Conservation (phyloP, 805 yeast genomes). For the Candida pini region DNA sequence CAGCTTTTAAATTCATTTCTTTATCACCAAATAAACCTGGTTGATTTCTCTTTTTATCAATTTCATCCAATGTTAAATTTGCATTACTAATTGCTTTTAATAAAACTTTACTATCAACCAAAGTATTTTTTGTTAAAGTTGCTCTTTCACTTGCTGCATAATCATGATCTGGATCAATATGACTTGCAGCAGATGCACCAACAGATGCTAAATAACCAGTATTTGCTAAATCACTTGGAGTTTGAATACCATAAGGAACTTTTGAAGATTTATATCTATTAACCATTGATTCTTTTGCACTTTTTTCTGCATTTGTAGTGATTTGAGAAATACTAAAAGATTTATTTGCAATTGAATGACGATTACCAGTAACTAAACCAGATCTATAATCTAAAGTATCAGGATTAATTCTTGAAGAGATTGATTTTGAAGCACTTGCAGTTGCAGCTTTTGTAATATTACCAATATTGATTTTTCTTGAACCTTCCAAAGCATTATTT, state of each 20-base stretch:
- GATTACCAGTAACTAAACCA: slow-evolving; percentile 25
- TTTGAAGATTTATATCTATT: slow-evolving; percentile 21
- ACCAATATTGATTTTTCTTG: slow-evolving; percentile 27
- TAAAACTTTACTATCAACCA: slow-evolving; percentile 39
- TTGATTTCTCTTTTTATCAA: slow-evolving; percentile 22
- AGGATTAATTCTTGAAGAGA: slow-evolving; percentile 43
- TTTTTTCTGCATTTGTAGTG: slow-evolving; percentile 38
- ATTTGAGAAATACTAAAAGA: slow-evolving; percentile 49
- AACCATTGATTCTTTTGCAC: slow-evolving; percentile 27
- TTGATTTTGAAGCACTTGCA: slow-evolving; percentile 36
- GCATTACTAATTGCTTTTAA: slow-evolving; percentile 50
- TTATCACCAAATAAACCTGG: slow-evolving; percentile 23
- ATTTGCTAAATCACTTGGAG: slow-evolving; percentile 35
- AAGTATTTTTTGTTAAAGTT: slow-evolving; percentile 30
- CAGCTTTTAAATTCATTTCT: slow-evolving; percentile 60
- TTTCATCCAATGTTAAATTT: slow-evolving; percentile 23
- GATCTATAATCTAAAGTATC: slow-evolving; percentile 28
- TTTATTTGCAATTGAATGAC: slow-evolving; percentile 34
- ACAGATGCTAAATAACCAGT: slow-evolving; percentile 46
- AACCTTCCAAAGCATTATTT: slow-evolving; percentile 23
- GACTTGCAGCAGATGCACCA: slow-evolving; percentile 54
- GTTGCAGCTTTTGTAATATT: slow-evolving; percentile 26
- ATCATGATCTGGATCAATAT: slow-evolving; percentile 29
- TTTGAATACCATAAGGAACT: slow-evolving; percentile 32
- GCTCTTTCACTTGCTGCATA: slow-evolving; percentile 40